These are phyloP conservation scores for Ceratocystis cacaofunesta DNA, from an alignment of 2,329 filamentous ascomycete species.

Conservation along the genomic window DNA sequence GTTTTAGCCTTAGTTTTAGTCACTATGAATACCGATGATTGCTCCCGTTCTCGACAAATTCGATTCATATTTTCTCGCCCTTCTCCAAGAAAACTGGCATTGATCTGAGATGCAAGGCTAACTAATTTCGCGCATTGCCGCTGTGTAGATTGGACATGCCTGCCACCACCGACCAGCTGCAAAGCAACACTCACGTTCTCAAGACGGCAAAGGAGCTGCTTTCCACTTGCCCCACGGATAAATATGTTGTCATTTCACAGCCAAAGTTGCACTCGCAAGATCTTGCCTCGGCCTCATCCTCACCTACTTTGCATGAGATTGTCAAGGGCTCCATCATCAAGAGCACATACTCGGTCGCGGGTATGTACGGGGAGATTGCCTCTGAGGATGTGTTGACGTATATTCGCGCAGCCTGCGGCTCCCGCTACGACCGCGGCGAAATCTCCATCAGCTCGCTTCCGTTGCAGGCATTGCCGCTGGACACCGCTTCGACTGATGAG, in stretches of 20 bases:
- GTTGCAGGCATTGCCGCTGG: conserved; percentile 9
- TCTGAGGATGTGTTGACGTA: conserved; percentile 29
- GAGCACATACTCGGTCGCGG: conserved; percentile 36
- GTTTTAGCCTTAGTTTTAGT: not conserved
- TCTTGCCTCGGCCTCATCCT: conserved; percentile 32
- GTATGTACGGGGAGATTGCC: conserved; percentile 39
- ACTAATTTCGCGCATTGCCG: conserved; percentile 19
- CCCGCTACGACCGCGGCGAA: conserved; percentile 11
- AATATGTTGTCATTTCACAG: conserved; percentile 67
- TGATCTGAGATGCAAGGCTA: conserved; percentile 5
- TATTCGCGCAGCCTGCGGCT: conserved; percentile 33
- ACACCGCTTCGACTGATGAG: not conserved
- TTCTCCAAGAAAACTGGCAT: not conserved
- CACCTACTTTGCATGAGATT: conserved; percentile 35
- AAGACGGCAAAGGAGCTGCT: conserved; percentile 38
- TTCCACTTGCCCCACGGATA: conserved; percentile 52
- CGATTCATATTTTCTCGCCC: not conserved
- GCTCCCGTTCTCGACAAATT: not conserved
- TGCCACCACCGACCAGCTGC: conserved; percentile 27
- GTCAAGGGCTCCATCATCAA: conserved; percentile 25
- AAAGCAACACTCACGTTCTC: conserved; percentile 33
- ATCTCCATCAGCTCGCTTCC: conserved; percentile 15
- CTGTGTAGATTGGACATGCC: conserved; percentile 25
- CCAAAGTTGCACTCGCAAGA: conserved; percentile 58
- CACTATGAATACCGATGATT: not conserved